These are phyloP conservation scores for Saksenaea vasiformis DNA, from an alignment of 371 early-diverging fungal species.

Conservation along the genomic window DNA sequence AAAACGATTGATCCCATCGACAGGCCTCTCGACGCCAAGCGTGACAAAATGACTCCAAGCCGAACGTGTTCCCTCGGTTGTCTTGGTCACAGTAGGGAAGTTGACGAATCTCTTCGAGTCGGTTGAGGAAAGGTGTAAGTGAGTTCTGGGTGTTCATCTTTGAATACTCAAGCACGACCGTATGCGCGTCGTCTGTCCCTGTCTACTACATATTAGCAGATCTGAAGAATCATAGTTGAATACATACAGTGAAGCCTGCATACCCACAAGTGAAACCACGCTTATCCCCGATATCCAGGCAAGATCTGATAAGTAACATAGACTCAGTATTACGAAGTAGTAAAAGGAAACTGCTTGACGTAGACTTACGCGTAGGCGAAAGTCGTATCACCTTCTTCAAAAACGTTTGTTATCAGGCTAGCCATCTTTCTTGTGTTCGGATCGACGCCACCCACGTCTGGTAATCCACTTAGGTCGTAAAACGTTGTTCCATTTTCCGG, in stretches of 20 bases:
- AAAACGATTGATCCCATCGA: constrained; percentile 19
- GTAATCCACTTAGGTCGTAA: constrained; percentile 29
- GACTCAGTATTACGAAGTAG: not conserved
- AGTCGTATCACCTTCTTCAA: constrained; percentile 34
- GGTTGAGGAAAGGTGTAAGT: constrained; percentile 21
- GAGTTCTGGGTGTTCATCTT: constrained; percentile 25
- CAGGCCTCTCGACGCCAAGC: constrained; percentile 39
- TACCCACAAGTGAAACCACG: constrained; percentile 51
- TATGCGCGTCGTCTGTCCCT: constrained; percentile 54
- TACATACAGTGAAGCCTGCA: constrained; percentile 52
- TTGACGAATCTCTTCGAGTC: constrained; percentile 26
- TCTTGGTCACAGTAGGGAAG: constrained; percentile 30
- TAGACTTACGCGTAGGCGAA: constrained; percentile 37
- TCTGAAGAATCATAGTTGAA: not conserved
- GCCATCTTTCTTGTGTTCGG: constrained; percentile 20
- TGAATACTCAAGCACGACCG: constrained; percentile 38
- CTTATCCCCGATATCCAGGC: constrained; percentile 36
- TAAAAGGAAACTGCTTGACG: not conserved
- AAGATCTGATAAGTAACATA: constrained; percentile 18
- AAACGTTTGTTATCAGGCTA: constrained; percentile 42
- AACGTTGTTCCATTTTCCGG: constrained; percentile 31
- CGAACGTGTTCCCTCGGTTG: constrained; percentile 18
- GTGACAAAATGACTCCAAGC: constrained; percentile 24
- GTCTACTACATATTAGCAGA: constrained; percentile 24
- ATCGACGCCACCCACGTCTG: constrained; percentile 16